Evolutionary conservation across 306 rosid species (phyloP), one percentile per base, ranked within the genome.

Genomic region (Lupinus albus): DNA sequence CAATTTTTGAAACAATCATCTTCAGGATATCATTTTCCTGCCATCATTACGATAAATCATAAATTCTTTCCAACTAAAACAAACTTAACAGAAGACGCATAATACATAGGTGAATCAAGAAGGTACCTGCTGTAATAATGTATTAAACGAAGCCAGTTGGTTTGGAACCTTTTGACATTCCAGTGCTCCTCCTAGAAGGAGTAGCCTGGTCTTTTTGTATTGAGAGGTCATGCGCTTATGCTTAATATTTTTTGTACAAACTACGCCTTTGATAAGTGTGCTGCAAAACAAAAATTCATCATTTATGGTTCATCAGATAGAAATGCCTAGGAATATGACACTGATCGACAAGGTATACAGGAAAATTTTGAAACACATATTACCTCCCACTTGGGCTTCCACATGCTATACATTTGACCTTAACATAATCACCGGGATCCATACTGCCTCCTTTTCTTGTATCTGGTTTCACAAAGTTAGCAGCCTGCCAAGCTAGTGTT

Each of bases 161-260:
- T 90, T 91, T n/a, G 91, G 85, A 74, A 85, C 92, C 82, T 84
- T 88, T 81, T 94, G 99, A 81, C 86, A 94, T 77, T 94, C 99
- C 39, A 94, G 81, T 35, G 96, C 81, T 79, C 99, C 96, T 13
- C 87, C 99, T 70, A 93, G 57, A 58, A 81, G 80, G 30, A 93
- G 91, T 25, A 93, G 76, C 63, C 92, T 82, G 57, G 99, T 88
- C 36, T 76, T 90, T 78, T 82, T 88, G 88, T 86, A 93, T 71
- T 86, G 97, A 11, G 99, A 86, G 45, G 89, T 88, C 99, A 93
- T 93, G 78, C 99, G 97, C 82, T 93, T 93, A 81, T 93, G 99
- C 89, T 85, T 93, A 75, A 93, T 86, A 79, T 85, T 93, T 82
- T 93, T 93, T 38, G 99, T 93, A 75, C 99, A 93, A 64, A 88